Conservation (phyloP, 495 filamentous ascomycete species). For the Daldinia bambusicola region DNA sequence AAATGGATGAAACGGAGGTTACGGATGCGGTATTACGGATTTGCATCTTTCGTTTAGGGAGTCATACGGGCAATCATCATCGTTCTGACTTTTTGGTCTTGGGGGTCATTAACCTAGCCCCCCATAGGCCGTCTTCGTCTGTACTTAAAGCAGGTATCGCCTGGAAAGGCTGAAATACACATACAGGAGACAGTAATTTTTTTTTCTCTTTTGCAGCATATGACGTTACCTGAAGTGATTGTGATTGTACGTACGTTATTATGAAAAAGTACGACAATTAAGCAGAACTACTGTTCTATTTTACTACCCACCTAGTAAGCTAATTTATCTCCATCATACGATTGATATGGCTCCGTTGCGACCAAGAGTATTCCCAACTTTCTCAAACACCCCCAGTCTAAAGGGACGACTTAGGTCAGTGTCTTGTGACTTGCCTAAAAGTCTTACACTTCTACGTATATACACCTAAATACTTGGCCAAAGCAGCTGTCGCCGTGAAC, state of each 20-base stretch:
- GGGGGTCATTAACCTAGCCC: not conserved
- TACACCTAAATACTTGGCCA: no score
- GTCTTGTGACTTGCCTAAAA: no score
- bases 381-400: no score
- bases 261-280: no score
- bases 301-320: no score
- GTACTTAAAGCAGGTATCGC: conserved; percentile 42
- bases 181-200: conserved; percentile 29
- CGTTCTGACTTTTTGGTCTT: conserved; percentile 41
- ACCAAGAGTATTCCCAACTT: no score
- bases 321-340: no score
- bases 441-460: no score
- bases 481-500: no score
- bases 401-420: no score
- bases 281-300: no score
- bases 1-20: conserved; percentile 39
- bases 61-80: conserved; percentile 42
- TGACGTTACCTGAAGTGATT: conserved; percentile 7
- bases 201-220: conserved; percentile 40
- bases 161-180: conserved; percentile 36
- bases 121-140: conserved; percentile 35
- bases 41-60: conserved; percentile 46
- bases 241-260: not conserved
- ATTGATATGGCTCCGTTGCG: no score
- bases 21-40: conserved; percentile 34